Evolutionary conservation across 495 filamentous ascomycete genomes (phyloP).

Genomic region (Aspergillus hancockii): DNA sequence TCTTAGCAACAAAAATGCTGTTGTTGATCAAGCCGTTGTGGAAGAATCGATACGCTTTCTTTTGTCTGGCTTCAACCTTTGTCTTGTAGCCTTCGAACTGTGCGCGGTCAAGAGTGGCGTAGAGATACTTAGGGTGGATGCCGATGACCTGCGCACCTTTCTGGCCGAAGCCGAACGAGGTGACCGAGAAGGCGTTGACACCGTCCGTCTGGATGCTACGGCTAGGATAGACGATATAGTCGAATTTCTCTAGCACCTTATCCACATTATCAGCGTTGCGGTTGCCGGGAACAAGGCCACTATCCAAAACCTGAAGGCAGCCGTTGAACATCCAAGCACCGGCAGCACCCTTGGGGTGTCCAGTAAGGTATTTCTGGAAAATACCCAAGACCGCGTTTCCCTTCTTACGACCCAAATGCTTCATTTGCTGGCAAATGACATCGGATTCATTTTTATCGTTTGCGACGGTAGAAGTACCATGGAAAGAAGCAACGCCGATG

Average conservation of each 20-base stretch:
- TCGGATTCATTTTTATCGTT: conserved; percentile 99
- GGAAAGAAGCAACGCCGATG: conserved; percentile 92
- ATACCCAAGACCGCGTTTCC: conserved; percentile 95
- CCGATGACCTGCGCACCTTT: conserved; percentile 98
- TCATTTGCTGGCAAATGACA: conserved; percentile 94
- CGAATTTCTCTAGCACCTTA: conserved; percentile 92
- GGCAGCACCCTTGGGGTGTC: conserved; percentile 98
- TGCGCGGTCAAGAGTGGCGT: conserved; percentile 84
- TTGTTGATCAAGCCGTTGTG: conserved; percentile 98
- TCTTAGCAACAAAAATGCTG: conserved; percentile 94
- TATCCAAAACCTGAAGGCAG: conserved; percentile 90
- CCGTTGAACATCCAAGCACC: conserved; percentile 99
- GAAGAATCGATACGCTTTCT: conserved; percentile 97
- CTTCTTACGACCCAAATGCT: conserved; percentile 90
- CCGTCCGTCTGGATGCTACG: conserved; percentile 96
- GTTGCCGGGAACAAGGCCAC: conserved; percentile 92
- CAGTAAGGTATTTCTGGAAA: conserved; percentile 99
- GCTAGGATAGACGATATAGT: conserved; percentile 96
- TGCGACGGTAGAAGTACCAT: conserved; percentile 96
- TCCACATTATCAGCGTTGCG: conserved; percentile 98
- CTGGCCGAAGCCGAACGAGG: conserved; percentile 98
- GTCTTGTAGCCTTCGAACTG: conserved; percentile 79
- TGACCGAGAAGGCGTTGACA: conserved; percentile 96
- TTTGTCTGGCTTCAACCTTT: conserved; percentile 90
- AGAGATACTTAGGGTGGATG: conserved; percentile 95